These are phyloP conservation scores for Pseudocercospora fuligena DNA, from an alignment of 2,329 filamentous ascomycete genomes.

Conservation along the genomic window DNA sequence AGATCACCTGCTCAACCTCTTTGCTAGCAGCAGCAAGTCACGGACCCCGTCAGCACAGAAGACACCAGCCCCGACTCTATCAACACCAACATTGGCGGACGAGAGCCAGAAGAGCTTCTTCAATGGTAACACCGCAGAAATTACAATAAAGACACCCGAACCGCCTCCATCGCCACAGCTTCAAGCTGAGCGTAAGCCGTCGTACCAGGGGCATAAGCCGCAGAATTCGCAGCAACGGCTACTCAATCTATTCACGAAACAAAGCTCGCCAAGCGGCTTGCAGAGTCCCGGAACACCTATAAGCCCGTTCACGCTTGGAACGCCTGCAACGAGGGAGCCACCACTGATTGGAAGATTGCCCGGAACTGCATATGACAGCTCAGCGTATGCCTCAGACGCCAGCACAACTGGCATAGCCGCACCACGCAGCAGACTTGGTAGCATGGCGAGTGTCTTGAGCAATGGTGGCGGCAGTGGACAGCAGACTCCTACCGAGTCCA, in stretches of 20 bases:
- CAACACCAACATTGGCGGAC: background rate
- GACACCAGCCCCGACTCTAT: background rate
- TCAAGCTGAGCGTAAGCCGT: slow-evolving; percentile 27
- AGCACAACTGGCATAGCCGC: background rate
- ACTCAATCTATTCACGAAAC: slow-evolving; percentile 37
- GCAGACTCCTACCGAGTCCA: slow-evolving; percentile 23
- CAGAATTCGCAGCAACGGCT: slow-evolving; percentile 32
- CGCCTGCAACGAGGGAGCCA: slow-evolving; percentile 28
- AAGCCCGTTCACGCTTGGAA: slow-evolving; percentile 39
- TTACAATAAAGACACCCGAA: slow-evolving; percentile 25
- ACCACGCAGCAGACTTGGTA: slow-evolving; percentile 29
- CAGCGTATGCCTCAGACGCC: background rate
- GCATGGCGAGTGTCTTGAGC: slow-evolving; percentile 30
- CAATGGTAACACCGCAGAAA: slow-evolving; percentile 17
- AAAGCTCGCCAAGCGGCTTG: slow-evolving; percentile 17
- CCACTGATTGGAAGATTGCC: slow-evolving; percentile 19
- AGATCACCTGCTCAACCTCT: slow-evolving; percentile 17
- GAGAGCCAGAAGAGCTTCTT: slow-evolving; percentile 12
- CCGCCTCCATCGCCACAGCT: slow-evolving; percentile 37
- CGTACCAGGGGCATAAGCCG: slow-evolving; percentile 17
- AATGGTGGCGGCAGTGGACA: slow-evolving; percentile 31
- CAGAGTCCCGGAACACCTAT: slow-evolving; percentile 38
- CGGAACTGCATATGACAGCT: slow-evolving; percentile 13
- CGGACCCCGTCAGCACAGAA: background rate
- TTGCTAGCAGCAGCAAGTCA: background rate